Base-by-base conservation (phyloP, 768 basidiomycete species). In the Russula sp. region DNA sequence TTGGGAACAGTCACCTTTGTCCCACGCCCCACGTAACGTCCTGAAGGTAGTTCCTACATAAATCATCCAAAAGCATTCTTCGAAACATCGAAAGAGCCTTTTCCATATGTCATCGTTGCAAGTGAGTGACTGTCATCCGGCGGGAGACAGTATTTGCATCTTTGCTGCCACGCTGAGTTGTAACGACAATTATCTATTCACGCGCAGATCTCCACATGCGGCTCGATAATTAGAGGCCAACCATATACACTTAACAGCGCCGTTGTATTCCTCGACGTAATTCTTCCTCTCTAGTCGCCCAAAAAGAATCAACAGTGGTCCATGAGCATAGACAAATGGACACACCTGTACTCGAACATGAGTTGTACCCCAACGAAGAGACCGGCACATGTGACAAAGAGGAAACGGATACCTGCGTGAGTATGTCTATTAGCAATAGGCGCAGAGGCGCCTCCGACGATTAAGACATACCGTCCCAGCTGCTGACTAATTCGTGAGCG, bases 301-400 rank as follows among this genome's bases (percentile, higher is more conserved):
- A 7, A 13, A 16, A 22, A 20, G 2, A 22, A 36, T 61, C 36
- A 52, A 35, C 47, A 20, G 13, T 14, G 49, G 54, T 32, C n/a
- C 14, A 3, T 5, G 13, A 1, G 14, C 36, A 29, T 52, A 7
- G 60, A 39, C 47, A 5, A 34, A 7, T 4, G 76, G n/a, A 32
- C 86, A 20, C 65, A 88, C 91, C 92, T 77, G 73, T 98, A 98
- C 69, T 98, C 96, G 62, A 98, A 93, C 96, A 98, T 97, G 48
- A 96, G 71, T 69, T 98, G 96, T n/a, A n/a, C n/a, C n/a, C n/a
- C n/a, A n/a, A n/a, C n/a, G n/a, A n/a, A n/a, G n/a, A n/a, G n/a
- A n/a, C n/a, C n/a, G n/a, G n/a, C n/a, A n/a, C n/a, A n/a, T n/a
- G n/a, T n/a, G n/a, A n/a, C n/a, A n/a, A n/a, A 51, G 63, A 92